Evolutionary conservation across 2,329 filamentous ascomycete genomes (phyloP), one percentile per base, ranked within the genome.

Genomic region (Diplodia mutila): DNA sequence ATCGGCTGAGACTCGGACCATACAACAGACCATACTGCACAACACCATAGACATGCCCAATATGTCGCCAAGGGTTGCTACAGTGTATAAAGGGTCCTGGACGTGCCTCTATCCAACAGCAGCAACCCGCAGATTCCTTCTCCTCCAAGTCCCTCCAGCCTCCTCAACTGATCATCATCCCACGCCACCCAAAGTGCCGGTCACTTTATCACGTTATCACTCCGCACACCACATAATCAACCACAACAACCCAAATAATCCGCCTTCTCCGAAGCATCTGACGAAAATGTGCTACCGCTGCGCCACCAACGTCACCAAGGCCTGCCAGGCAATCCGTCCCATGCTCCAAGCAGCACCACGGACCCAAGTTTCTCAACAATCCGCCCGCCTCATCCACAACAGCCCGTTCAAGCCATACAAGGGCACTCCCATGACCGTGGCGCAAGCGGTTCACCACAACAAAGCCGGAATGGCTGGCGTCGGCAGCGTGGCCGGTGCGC

Each of bases 1-100:
- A 63, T 61, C 59, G 59, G 59, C 59, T 63, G 59, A 63, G 59
- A 63, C 27, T 63, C 59, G 46, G 46, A 23, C 39, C 59, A 63
- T 63, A 25, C 14, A 51, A 63, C 59, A 61, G 57, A 42, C 39
- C 39, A 61, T 48, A 21, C 37, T 32, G 23, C 59, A 63, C 59
- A 63, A 63, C 59, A 63, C 59, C 59, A 63, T 21, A 32, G 11
- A 34, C 27, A 63, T 51, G 14, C 27, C 29, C 46, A 39, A 63
- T 51, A 51, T 49, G 57, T 21, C 42, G 25, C 42, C 25, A 32
- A 2, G 9, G 18, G n/a, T n/a, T 8, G 6, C 11, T 23, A 18
- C 4, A 39, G 18, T 37, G 29, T 51, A 63, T 63, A 63, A 48
- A 55, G 23, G 37, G 11, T n/a, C 2, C 11, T 18, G 12, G 6